These are phyloP conservation scores for Dalechampia spathulata DNA, from an alignment of 441 rosid genomes.

Conservation along the genomic window DNA sequence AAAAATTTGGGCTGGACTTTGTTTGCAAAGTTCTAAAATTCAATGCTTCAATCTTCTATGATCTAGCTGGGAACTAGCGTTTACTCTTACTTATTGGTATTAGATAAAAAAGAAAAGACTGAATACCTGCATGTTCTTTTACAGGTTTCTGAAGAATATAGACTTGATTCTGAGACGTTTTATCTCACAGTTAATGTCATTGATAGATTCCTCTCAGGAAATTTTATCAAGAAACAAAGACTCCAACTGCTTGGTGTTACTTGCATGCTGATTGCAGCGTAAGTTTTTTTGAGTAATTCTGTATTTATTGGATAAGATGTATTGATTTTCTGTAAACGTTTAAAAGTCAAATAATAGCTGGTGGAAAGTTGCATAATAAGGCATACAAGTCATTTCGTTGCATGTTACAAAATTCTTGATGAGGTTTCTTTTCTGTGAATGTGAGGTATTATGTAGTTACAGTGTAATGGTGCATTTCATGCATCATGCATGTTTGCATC, in stretches of 20 bases:
- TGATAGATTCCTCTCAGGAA: constrained; percentile 77
- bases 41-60: neutral
- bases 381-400: too few species aligned
- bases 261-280: constrained; percentile 98
- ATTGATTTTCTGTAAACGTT: neutral
- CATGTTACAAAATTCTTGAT: too few species aligned
- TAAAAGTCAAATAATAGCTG: neutral
- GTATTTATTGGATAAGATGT: constrained; percentile 1
- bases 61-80: neutral
- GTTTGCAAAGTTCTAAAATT: neutral
- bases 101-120: constrained; percentile 17
- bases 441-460: too few species aligned
- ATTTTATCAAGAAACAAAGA: constrained; percentile 59
- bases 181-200: constrained; percentile 88
- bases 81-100: neutral
- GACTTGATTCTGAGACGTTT: constrained; percentile 85
- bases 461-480: too few species aligned
- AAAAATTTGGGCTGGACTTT: neutral
- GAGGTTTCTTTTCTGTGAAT: too few species aligned
- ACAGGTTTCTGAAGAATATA: constrained; percentile 93
- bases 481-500: too few species aligned
- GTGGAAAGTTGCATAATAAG: too few species aligned
- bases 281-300: constrained; percentile 32
- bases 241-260: constrained; percentile 93
- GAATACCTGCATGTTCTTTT: constrained; percentile 19